Evolutionary conservation across 495 filamentous ascomycete genomes (phyloP), one percentile per base, ranked within the genome.

Genomic region (Penicillium mononematosum): DNA sequence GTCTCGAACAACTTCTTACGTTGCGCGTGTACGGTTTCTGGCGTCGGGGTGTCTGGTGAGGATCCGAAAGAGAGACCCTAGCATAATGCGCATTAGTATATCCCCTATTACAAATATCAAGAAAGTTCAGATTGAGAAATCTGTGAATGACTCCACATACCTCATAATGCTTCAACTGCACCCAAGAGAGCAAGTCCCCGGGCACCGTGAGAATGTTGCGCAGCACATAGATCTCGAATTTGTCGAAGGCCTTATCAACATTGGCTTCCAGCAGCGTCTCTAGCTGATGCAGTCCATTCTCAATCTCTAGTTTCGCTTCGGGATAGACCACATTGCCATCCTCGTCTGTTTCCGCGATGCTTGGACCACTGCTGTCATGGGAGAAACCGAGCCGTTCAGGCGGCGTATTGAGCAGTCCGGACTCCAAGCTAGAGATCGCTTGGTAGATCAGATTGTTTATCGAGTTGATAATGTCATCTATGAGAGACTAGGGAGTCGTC

Each of bases 401-500:
- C 0, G 87, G 81, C 8, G 87, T 85, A 45, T 79, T 78, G 38
- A 91, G 75, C 20, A 98, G 83, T 7, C 88, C 90, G 49, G 81
- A 79, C 70, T 98, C 94, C 58, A 97, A 81, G 58, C 85, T 86
- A 58, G 88, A 87, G 59, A 96, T 85, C 51, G 90, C 90, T 64
- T 85, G 85, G 72, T 92, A 93, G 63, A 91, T 85, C 64, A 97
- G 78, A 54, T 89, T 88, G 77, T 98, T 98, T 64, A 96, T 84
- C 57, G 86, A 86, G 78, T 98, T 97, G 75, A 98, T 96, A 58
- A 98, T 89, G 68, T 98, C 94, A 80, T 98, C 94, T 68, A 98
- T 86, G 22, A 98, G 83, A 58, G 88, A 88, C 92, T 96, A 58
- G 45, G 53, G 20, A 45, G 19, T 12, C 34, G 59, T 70, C 48